phyloP scores from a whole-genome alignment of 306 rosid genomes.

The barrel medic (Medicago truncatula) region MtrunA17r5.0-ANR NC_053047.1:36587001-36587500 shows the following conservation, averaged over 20 bases:
- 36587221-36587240: neutral
- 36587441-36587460: neutral
- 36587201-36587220: neutral
- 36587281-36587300: neutral
- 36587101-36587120: neutral
- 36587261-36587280: neutral
- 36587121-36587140: neutral
- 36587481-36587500: neutral
- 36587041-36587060: neutral
- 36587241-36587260: neutral
- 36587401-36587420: neutral
- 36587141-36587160: neutral
- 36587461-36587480: neutral
- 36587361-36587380: neutral
- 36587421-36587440: neutral
- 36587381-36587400: neutral
- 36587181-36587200: neutral
- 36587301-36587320: neutral
- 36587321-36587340: neutral
- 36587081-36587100: neutral
- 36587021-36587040: neutral
- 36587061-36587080: conserved; percentile 9
- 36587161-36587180: neutral
- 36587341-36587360: neutral
- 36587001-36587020: conserved; percentile 1